Evolutionary conservation across 176 grass and related monocot genomes (phyloP).

Genomic region (Aechmea fasciata): DNA sequence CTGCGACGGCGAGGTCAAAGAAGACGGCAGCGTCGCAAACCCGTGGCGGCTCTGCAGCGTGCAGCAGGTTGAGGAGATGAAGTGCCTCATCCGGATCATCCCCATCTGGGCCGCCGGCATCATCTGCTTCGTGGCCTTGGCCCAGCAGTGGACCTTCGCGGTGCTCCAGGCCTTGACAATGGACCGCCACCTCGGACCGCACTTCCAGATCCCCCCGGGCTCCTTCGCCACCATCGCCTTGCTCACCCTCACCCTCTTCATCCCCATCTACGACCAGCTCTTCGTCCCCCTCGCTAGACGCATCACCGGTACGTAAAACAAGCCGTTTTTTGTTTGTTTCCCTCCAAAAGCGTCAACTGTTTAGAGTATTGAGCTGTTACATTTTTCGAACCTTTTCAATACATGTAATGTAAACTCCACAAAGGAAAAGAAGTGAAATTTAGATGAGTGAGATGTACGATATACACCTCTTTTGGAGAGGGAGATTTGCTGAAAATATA

Average conservation of each 20-base stretch:
- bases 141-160: constrained; percentile 58
- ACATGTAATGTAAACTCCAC: too few relatives aligned
- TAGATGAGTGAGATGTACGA: too few relatives aligned
- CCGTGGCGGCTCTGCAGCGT: constrained; percentile 59
- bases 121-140: constrained; percentile 43
- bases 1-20: constrained; percentile 38
- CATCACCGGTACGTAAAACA: constrained; percentile 19
- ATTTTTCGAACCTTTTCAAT: too few relatives aligned
- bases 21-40: constrained; percentile 40
- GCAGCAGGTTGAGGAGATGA: constrained; percentile 66
- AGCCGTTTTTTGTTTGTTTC: too few relatives aligned
- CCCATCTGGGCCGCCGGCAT: constrained; percentile 58
- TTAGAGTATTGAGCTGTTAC: too few relatives aligned
- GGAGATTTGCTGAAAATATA: too few relatives aligned
- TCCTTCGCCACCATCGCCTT: constrained; percentile 46
- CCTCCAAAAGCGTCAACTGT: too few relatives aligned
- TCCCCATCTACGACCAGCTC: constrained; percentile 52
- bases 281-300: constrained; percentile 46
- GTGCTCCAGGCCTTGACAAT: constrained; percentile 48
- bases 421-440: too few relatives aligned
- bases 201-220: constrained; percentile 50
- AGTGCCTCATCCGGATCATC: constrained; percentile 70
- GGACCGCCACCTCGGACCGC: constrained; percentile 46
- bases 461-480: too few relatives aligned
- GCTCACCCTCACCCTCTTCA: constrained; percentile 40